Conservation (phyloP, 2,329 filamentous ascomycete genomes). For the Alternaria sp. region DNA sequence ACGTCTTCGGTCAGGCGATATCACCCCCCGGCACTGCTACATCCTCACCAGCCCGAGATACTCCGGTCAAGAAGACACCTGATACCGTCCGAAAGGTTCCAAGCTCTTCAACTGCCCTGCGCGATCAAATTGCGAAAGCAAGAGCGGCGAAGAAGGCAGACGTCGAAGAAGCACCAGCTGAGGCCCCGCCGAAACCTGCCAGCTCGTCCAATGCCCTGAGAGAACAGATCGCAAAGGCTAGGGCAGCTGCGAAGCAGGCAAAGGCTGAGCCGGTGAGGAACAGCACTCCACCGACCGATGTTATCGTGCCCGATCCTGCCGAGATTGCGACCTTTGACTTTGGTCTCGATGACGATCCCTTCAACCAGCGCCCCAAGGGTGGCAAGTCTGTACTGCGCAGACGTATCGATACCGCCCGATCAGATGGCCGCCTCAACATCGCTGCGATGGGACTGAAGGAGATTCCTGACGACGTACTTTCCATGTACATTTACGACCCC, state of each 20-base stretch:
- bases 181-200: conserved; percentile 46
- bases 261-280: conserved; percentile 32
- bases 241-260: conserved; percentile 67
- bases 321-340: conserved; percentile 61
- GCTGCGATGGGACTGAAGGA: conserved; percentile 79
- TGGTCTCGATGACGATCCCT: conserved; percentile 69
- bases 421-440: conserved; percentile 84
- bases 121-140: conserved; percentile 91
- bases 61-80: conserved; percentile 41
- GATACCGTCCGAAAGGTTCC: conserved; percentile 49
- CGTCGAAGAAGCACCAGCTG: conserved; percentile 4
- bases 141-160: conserved; percentile 71
- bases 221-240: conserved; percentile 92
- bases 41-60: conserved; percentile 24
- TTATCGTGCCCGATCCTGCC: conserved; percentile 40
- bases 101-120: conserved; percentile 80
- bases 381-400: conserved; percentile 73
- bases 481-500: conserved; percentile 83
- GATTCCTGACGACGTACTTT: conserved; percentile 81
- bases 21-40: conserved; percentile 35
- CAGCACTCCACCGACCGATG: conserved; percentile 37
- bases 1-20: conserved; percentile 44
- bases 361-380: conserved; percentile 69
- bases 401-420: conserved; percentile 74
- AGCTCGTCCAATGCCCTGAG: conserved; percentile 83